Evolutionary conservation across 345 rosid species (phyloP).

Genomic region (Erucastrum elatum): DNA sequence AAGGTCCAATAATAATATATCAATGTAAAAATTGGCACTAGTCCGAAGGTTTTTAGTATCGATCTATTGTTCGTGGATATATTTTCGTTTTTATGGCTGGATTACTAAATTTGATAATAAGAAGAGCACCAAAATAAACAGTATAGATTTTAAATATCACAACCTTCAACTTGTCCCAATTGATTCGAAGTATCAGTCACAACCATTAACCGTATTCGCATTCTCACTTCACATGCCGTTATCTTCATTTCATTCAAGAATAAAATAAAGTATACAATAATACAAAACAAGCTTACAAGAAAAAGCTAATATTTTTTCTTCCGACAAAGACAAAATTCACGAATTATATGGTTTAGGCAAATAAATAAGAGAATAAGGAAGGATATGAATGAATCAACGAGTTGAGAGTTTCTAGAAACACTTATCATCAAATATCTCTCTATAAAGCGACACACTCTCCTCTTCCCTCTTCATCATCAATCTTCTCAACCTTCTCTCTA

Average conservation of each 20-base stretch:
- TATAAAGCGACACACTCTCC: constrained; percentile 34
- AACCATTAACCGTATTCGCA: neutral
- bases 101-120: neutral
- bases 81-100: neutral
- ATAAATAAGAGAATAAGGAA: neutral
- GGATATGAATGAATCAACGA: constrained; percentile 7
- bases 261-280: neutral
- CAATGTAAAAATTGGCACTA: neutral
- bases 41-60: neutral
- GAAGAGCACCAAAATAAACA: neutral
- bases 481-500: constrained; percentile 24
- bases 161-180: constrained; percentile 22
- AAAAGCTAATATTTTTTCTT: too few relatives aligned
- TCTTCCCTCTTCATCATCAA: neutral
- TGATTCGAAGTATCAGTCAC: constrained; percentile 16
- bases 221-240: constrained; percentile 5
- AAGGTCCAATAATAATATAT: neutral
- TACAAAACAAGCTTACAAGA: neutral
- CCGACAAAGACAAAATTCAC: neutral
- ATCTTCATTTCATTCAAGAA: neutral
- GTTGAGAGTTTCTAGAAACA: constrained; percentile 33
- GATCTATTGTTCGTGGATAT: neutral
- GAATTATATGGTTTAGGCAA: neutral
- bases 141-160: neutral
- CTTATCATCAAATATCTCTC: constrained; percentile 24